Base-by-base conservation (phyloP, 129 eudicot genomes). In the Heracleum sosnowskyi region DNA sequence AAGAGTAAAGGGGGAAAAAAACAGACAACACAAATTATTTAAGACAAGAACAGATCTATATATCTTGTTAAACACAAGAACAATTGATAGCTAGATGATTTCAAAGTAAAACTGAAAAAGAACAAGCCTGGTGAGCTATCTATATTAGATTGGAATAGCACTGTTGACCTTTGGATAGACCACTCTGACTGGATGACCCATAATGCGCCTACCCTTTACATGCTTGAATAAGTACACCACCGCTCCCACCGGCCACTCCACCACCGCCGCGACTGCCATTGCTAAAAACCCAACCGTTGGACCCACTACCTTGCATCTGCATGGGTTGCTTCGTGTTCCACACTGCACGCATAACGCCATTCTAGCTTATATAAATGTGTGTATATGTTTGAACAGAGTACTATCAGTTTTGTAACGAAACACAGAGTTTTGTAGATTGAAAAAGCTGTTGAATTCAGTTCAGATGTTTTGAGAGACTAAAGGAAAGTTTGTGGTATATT, bases 201-300 rank as follows among this genome's bases (percentile, higher is more conserved):
- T 92, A 46, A 92, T 88, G 12, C 96, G 93, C 39, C 98, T 88
- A 17, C 98, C 98, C 86, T 90, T 92, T 75, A 24, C n/a, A 83
- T 88, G 96, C 17, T 85, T 82, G 76, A 92, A 92, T 68, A 72
- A 44, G 74, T 90, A 92, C 10, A 92, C 96, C 79, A 93, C 5
- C 17, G 93, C 88, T 29, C 98, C 98, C 64, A 89, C 86, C 72
- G 98, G 98, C 98, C 98, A 93, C 86, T 93, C 98, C 80, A 93
- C 89, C 44, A 86, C 47, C 26, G 89, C 94, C 34, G 92, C 96
- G 41, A 81, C 96, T 20, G 81, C 93, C 69, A 89, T 86, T 22
- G 96, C 98, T 72, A 93, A 20, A 76, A 90, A 90, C 66, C 87
- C 93, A 0, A 93, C 45, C 33, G 96, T 93, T 22, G 96, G 98